Percentiles rank a stretch among this genome's conserved stretches.
phyloP scores from a whole-genome alignment of 257 asterid genomes.

The Jasminum sambac region DNA sequence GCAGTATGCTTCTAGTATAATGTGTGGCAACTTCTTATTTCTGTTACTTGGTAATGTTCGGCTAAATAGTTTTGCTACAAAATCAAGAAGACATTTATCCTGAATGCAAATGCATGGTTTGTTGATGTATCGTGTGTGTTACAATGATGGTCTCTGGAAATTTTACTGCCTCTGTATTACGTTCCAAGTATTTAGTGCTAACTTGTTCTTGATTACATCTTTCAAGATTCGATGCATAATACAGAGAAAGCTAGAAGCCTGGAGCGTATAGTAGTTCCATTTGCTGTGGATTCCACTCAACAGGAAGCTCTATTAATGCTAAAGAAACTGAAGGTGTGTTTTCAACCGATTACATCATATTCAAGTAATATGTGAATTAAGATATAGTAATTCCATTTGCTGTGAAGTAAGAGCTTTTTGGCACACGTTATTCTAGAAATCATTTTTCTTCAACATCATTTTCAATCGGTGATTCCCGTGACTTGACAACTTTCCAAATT shows the following conservation, averaged over 20 bases:
- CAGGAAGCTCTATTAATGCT: constrained; percentile 68
- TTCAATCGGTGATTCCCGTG: no score
- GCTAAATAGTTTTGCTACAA: neutral
- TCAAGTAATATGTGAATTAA: neutral
- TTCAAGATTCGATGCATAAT: constrained; percentile 31
- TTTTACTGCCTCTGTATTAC: neutral
- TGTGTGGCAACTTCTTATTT: neutral
- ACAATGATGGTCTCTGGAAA: constrained; percentile 1
- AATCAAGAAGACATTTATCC: neutral
- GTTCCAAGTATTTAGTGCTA: constrained; percentile 17
- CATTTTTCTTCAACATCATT: no score
- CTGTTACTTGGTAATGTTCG: neutral
- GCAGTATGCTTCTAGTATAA: neutral
- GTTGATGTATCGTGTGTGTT: no score
- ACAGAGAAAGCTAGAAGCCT: constrained; percentile 34
- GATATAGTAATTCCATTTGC: no score
- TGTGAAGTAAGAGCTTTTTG: no score
- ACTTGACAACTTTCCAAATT: no score
- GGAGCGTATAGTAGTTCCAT: constrained; percentile 55
- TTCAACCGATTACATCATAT: neutral
- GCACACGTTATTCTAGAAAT: no score
- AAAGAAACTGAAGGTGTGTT: constrained; percentile 81
- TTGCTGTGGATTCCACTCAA: constrained; percentile 74
- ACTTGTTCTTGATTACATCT: constrained; percentile 18
- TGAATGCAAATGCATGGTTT: constrained; percentile 4